These are phyloP conservation scores for Primulina tabacum DNA, from an alignment of 257 asterid species.

Conservation along the genomic window DNA sequence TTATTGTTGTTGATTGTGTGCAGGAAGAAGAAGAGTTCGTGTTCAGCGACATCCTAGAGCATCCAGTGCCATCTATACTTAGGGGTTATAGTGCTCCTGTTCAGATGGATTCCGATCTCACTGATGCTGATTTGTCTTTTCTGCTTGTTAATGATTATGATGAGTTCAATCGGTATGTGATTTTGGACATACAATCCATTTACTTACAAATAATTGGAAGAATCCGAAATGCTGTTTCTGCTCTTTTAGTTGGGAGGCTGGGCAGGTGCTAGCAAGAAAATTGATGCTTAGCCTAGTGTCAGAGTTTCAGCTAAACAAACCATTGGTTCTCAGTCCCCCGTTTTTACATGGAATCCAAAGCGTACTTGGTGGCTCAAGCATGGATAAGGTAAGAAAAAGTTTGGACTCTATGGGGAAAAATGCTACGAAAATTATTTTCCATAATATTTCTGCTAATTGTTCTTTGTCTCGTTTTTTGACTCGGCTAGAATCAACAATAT, in stretches of 20 bases:
- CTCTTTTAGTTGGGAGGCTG: constrained; percentile 73
- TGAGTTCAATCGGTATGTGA: constrained; percentile 74
- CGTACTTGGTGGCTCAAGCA: constrained; percentile 50
- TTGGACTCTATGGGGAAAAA: not conserved
- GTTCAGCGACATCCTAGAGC: constrained; percentile 52
- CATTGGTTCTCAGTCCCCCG: constrained; percentile 64
- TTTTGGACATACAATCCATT: not conserved
- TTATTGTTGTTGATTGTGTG: constrained; percentile 21
- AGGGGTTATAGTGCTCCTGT: constrained; percentile 89
- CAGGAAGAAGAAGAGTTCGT: constrained; percentile 80
- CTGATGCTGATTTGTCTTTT: constrained; percentile 55
- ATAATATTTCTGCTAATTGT: no score
- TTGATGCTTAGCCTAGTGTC: constrained; percentile 70
- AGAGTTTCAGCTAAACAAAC: constrained; percentile 65
- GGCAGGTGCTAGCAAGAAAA: constrained; percentile 74
- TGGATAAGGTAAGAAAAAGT: constrained; percentile 59
- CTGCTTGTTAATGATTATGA: constrained; percentile 82
- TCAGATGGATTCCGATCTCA: constrained; percentile 69
- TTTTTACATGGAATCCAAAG: constrained; percentile 65
- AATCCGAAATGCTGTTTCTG: constrained; percentile 1
- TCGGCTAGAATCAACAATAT: not conserved
- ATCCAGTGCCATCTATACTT: constrained; percentile 64
- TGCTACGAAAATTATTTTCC: not conserved
- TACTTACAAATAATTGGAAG: not conserved
- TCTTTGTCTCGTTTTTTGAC: no score